Conservation (phyloP, 305 asterid genomes). For the Lippia alba region DNA sequence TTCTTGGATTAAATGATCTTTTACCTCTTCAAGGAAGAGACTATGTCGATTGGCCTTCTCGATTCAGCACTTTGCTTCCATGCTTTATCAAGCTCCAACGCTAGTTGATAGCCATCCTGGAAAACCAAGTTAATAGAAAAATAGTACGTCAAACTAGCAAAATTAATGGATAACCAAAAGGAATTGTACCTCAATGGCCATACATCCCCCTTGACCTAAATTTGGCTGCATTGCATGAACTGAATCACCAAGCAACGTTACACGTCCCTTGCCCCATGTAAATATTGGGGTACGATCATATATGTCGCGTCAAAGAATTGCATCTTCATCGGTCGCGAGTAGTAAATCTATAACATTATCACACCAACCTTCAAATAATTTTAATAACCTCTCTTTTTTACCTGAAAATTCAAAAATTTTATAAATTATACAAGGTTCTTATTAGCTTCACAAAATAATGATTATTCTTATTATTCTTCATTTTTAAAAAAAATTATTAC, state of each 20-base stretch:
- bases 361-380: conserved; percentile 69
- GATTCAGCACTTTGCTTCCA: conserved; percentile 46
- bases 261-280: conserved; percentile 70
- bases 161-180: no score
- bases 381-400: conserved; percentile 59
- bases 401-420: conserved; percentile 40
- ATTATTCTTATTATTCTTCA: no score
- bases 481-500: conserved; percentile 31
- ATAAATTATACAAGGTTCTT: not conserved
- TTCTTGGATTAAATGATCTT: not conserved
- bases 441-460: not conserved
- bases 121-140: not conserved
- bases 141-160: not conserved
- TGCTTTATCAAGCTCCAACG: conserved; percentile 63
- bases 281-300: conserved; percentile 60
- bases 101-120: conserved; percentile 71
- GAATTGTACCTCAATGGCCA: conserved; percentile 69
- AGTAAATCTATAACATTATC: conserved; percentile 63
- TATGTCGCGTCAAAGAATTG: conserved; percentile 69
- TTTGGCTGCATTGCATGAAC: conserved; percentile 80
- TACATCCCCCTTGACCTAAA: conserved; percentile 82
- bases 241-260: conserved; percentile 73
- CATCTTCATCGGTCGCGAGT: conserved; percentile 64
- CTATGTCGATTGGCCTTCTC: conserved; percentile 48
- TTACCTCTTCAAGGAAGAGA: conserved; percentile 59